Evolutionary conservation across 2,329 filamentous ascomycete species (phyloP), one percentile per base, ranked within the genome.

Genomic region (Aspergillus novofumigatus): DNA sequence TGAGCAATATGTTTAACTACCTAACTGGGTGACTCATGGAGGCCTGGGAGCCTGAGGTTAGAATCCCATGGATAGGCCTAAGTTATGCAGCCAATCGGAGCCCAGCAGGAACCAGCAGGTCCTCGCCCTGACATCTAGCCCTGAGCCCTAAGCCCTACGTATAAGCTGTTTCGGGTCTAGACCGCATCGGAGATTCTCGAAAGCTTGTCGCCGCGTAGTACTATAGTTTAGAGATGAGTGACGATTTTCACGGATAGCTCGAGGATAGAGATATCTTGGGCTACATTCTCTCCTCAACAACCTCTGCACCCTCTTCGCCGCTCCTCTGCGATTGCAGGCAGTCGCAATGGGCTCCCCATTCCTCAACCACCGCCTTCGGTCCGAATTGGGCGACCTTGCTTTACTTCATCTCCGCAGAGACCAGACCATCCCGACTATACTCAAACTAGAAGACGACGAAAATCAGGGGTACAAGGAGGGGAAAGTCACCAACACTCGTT

Each of bases 371-470:
- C 86, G 87, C 17, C 69, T 80, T 3, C 75, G 77, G 21, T 86
- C 92, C 3, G 78, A 81, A 10, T 77, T 85, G 23, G 82, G 89
- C 65, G 82, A 82, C 3, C 83, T 97, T 48, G 90, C 92, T 26
- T 88, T 97, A 60, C 81, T 97, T 57, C 90, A 96, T 71, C 83
- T 99, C 53, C 93, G 91, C 59, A 88, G 92, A 75, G 92, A 97
- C 74, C 88, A 88, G 60, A 86, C 92, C 61, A 81, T 92, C 42
- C 91, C 93, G 7, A 80, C 92, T 26, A 86, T 90, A 59, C 83
- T 92, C 28, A 80, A 83, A 61, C 78, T 83, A 29, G 81, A 81
- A 23, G 81, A 83, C 41, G 85, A 85, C 53, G 81, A 84, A 45
- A 81, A 88, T 61, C 83, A 87, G 68, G 89, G 89, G 58, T 92